Base-by-base conservation (phyloP, 2,329 filamentous ascomycete genomes). In the Teratosphaeria epicoccoides region DNA sequence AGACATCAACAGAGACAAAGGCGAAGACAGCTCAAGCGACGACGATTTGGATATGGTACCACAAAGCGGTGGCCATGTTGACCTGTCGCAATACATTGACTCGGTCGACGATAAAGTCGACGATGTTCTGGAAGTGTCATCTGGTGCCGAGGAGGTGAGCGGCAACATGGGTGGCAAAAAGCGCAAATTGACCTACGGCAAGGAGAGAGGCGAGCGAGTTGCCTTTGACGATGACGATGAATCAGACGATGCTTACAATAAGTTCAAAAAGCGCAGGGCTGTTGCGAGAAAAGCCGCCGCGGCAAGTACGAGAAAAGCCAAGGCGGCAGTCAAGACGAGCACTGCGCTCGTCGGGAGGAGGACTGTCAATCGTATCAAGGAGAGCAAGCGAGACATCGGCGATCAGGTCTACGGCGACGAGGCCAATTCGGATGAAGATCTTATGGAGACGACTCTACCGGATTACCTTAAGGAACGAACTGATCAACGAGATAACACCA, bases 391-490 rank as follows among this genome's bases (percentile, higher is more conserved):
- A 9, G 43, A 29, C 43, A 47, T 24, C 14, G 48, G 51, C 44
- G 49, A 50, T 29, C 51, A 50, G 22, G 53, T 57, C 49, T 51
- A 57, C 51, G 40, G 71, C 64, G 46, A 70, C 67, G 46, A 51
- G 43, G 52, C 63, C 17, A 53, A 57, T 2, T 76, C 79, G 6
- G 74, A 76, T 4, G 75, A 79, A 45, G 74, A 78, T 4, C 65
- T 76, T 55, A 74, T 80, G 66, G 80, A 82, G 54, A 70, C 78
- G 26, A 74, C 72, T 0, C 70, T 93, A 2, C 89, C 90, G 0
- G 80, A 84, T 20, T 91, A 95, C 64, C 66, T 95, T 24, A 76
- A 78, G 56, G 70, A 78, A 22, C 79, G 91, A n/a, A 78, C 85
- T 23, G 72, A 68, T n/a, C 70, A 76, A 22, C 90, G 95, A 61